Base-by-base conservation (phyloP, 2,329 filamentous ascomycete species). In the Thelonectria olida region DNA sequence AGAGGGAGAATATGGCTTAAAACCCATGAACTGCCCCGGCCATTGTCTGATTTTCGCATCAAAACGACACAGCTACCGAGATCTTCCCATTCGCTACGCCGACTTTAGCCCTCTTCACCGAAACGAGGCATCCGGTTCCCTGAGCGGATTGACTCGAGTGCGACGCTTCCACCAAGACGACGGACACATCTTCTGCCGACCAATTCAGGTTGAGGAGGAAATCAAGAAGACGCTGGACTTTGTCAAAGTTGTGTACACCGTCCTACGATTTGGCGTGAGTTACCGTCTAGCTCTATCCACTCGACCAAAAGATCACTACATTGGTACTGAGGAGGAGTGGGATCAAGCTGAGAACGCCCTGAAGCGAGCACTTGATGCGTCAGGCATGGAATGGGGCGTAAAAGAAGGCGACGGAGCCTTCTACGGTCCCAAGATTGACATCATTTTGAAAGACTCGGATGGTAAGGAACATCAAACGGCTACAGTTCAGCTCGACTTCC, bases 11-110 rank as follows among this genome's bases (percentile, higher is more conserved):
- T 96, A 92, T 76, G 92, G 92, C 17, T 80, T 97, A 68, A 97
- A 97, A 77, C 93, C 93, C 13, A 97, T 97, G 93, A 97, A 97
- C 74, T 97, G 93, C 74, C 93, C 93, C 0, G 93, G 92, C 3
- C 93, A 97, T 76, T 96, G 92, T 74, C 81, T 97, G 65, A 86
- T 97, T 63, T 97, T 96, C 74, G 89, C 86, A 62, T 90, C 90
- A 47, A 86, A 90, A 66, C 84, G 85, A 58, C 88, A 89, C 62
- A 93, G 90, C 68, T 95, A 95, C 77, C 86, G 90, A 65, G 91
- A 97, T 66, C 81, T 97, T 17, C 93, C 93, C 1, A 85, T 96
- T 63, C 88, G 93, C 70, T 93, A 92, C 76, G 92, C 93, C 57
- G 93, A 97, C 76, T 97, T 97, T 73, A 92, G 92, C 71, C 88